These are phyloP conservation scores for Emergomyces orientalis DNA, from an alignment of 2,329 filamentous ascomycete genomes.

Conservation along the genomic window DNA sequence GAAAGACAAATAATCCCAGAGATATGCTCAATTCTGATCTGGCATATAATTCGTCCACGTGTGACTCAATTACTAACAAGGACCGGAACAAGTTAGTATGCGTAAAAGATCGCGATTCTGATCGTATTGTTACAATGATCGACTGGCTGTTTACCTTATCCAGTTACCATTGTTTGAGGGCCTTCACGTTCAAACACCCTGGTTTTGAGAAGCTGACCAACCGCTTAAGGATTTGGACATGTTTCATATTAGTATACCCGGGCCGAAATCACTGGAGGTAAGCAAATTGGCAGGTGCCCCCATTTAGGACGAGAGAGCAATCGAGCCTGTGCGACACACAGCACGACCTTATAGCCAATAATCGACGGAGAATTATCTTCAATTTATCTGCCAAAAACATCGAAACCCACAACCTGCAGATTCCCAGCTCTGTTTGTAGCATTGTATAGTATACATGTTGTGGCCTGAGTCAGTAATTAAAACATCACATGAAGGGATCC, in stretches of 20 bases:
- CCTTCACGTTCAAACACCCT: neutral
- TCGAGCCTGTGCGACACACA: neutral
- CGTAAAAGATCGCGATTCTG: neutral
- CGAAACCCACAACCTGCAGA: neutral
- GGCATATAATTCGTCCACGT: slow-evolving; percentile 7
- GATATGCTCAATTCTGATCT: too few species aligned
- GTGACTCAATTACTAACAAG: neutral
- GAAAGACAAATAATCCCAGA: neutral
- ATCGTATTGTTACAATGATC: neutral
- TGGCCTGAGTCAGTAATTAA: neutral
- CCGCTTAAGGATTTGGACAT: neutral
- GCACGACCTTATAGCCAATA: neutral
- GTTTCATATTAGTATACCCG: neutral
- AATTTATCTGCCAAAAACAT: neutral
- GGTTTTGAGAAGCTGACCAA: neutral
- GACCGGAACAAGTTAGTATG: neutral
- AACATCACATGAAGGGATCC: neutral
- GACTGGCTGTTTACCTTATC: neutral
- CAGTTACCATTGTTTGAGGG: neutral
- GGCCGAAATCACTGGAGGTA: neutral
- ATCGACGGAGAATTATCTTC: neutral
- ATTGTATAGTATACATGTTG: neutral
- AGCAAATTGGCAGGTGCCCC: neutral
- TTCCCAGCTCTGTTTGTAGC: neutral
- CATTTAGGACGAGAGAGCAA: neutral